phyloP scores from a whole-genome alignment of 306 rosid species.

The Mimosa pudica region DNA sequence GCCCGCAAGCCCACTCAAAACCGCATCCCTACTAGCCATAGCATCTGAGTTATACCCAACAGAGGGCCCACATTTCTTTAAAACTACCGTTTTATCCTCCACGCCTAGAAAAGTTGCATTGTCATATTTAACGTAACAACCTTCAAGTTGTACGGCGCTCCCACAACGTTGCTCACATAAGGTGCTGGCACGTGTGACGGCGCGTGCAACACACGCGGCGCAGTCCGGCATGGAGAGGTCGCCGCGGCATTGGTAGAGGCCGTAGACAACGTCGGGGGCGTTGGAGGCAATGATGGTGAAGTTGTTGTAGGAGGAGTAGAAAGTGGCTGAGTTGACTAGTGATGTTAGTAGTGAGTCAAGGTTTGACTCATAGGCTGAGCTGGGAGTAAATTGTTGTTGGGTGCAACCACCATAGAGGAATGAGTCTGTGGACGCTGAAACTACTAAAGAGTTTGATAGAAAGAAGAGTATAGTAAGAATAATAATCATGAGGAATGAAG shows the following conservation, averaged over 20 bases:
- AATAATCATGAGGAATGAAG: not conserved
- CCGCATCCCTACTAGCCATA: conserved; percentile 53
- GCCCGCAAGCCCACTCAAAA: conserved; percentile 45
- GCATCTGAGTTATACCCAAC: conserved; percentile 52
- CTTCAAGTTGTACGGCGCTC: conserved; percentile 77
- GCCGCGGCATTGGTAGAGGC: conserved; percentile 92
- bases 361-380: conserved; percentile 72
- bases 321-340: conserved; percentile 86
- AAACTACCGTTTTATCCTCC: conserved; percentile 76
- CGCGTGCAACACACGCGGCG: conserved; percentile 63
- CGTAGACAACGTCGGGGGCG: conserved; percentile 54
- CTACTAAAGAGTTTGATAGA: not conserved
- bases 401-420: conserved; percentile 91
- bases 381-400: conserved; percentile 55
- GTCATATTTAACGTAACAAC: conserved; percentile 85
- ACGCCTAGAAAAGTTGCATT: conserved; percentile 65
- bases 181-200: conserved; percentile 49
- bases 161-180: conserved; percentile 62
- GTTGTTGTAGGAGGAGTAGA: conserved; percentile 82
- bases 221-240: conserved; percentile 92
- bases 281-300: conserved; percentile 61
- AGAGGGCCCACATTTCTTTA: conserved; percentile 81
- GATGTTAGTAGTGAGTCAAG: conserved; percentile 88
- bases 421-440: conserved; percentile 46
- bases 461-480: not conserved